phyloP scores from a whole-genome alignment of 2,329 filamentous ascomycete species.

The Endocalyx cinctus region DNA sequence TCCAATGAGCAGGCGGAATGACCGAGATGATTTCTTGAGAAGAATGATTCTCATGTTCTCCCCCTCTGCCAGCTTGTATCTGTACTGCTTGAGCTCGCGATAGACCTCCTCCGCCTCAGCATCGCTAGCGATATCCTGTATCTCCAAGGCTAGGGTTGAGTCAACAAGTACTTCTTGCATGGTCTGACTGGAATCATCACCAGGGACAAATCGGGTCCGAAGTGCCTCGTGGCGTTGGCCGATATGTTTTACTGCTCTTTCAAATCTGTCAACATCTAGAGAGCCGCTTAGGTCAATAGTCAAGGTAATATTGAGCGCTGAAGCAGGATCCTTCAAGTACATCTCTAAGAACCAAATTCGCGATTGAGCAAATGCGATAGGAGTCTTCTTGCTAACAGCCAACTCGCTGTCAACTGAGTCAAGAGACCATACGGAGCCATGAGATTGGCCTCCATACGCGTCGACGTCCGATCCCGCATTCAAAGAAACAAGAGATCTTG shows the following conservation, averaged over 20 bases:
- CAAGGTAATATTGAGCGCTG: slow-evolving; percentile 4
- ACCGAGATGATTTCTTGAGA: slow-evolving; percentile 2
- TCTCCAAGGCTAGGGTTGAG: slow-evolving; percentile 1
- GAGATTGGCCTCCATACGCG: no score
- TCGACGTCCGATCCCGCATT: neutral
- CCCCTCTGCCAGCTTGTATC: slow-evolving; percentile 8
- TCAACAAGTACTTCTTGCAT: slow-evolving; percentile 2
- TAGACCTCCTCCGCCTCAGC: slow-evolving; percentile 1
- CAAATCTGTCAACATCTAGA: neutral
- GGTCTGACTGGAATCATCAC: neutral
- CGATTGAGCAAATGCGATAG: neutral
- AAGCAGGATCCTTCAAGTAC: slow-evolving; percentile 3
- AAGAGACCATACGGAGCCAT: neutral
- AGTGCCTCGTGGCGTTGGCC: slow-evolving; percentile 6
- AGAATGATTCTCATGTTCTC: slow-evolving; percentile 6
- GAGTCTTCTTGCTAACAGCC: neutral
- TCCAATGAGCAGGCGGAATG: slow-evolving; percentile 7
- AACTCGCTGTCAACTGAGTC: neutral
- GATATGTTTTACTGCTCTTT: slow-evolving; percentile 1
- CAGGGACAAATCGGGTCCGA: slow-evolving; percentile 6
- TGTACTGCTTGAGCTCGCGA: slow-evolving; percentile 2
- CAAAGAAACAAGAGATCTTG: neutral
- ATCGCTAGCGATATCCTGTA: slow-evolving; percentile 1
- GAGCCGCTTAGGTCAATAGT: neutral
- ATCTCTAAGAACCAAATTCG: neutral